These are phyloP conservation scores for Mycena rosella DNA, from an alignment of 768 basidiomycete species.

Conservation along the genomic window DNA sequence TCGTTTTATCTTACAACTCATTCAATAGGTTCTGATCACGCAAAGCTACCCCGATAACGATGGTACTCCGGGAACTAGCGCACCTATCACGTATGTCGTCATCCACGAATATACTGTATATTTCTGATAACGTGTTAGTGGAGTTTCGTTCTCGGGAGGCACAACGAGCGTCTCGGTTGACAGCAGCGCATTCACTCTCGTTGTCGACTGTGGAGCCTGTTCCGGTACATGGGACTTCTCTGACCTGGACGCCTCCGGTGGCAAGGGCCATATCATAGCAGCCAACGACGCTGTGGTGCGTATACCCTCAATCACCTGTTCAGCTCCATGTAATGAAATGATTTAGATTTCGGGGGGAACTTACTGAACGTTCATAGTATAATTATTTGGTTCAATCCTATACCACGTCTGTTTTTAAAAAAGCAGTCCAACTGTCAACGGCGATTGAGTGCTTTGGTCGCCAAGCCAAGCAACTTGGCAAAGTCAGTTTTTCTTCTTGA, in stretches of 20 bases:
- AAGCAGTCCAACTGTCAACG: too few relatives aligned
- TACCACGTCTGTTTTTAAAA: too few relatives aligned
- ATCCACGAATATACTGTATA: not conserved
- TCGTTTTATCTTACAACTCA: too few relatives aligned
- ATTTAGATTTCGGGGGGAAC: conserved; percentile 26
- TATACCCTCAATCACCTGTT: not conserved
- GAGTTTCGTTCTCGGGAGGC: conserved; percentile 51
- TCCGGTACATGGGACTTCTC: conserved; percentile 61
- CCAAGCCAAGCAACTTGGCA: not conserved
- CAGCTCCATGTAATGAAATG: not conserved
- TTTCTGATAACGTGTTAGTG: conserved; percentile 19
- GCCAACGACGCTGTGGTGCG: conserved; percentile 34
- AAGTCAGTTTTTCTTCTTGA: too few relatives aligned
- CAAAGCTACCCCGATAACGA: conserved; percentile 60
- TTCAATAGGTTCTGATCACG: conserved; percentile 53
- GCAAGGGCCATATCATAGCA: conserved; percentile 38
- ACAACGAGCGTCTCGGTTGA: conserved; percentile 51
- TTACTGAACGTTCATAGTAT: conserved; percentile 1
- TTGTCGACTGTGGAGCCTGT: conserved; percentile 59
- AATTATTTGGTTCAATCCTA: too few relatives aligned
- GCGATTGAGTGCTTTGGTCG: not conserved
- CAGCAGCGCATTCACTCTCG: conserved; percentile 47
- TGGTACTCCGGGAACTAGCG: conserved; percentile 60
- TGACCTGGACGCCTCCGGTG: conserved; percentile 54
- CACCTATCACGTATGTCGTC: conserved; percentile 48